Evolutionary conservation across 2,329 filamentous ascomycete species (phyloP), one percentile per base, ranked within the genome.

Genomic region (Cladosporium sphaerospermum): DNA sequence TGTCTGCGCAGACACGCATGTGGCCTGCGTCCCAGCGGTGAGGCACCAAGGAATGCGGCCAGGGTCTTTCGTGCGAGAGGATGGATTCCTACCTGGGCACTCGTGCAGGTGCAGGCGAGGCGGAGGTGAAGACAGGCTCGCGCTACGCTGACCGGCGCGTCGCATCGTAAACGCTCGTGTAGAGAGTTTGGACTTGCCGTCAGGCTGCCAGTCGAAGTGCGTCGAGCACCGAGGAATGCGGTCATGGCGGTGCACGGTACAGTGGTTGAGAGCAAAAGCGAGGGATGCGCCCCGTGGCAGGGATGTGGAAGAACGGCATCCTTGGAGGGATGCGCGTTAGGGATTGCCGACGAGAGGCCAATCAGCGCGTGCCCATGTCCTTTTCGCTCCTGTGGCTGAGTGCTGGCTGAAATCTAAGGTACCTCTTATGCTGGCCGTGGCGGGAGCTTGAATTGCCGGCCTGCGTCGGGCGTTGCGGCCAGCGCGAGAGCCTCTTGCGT

Each of bases 301-400:
- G 36, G 10, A 14, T 39, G 36, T 13, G 36, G 16, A 39, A 39
- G n/a, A 14, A 14, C n/a, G 34, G 23, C 37, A 34, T 23, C 47
- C 47, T 41, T 50, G 47, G 47, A 42, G 42, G 47, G 39, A 42
- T 42, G 33, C 11, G 10, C 16, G 39, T 50, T 50, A 41, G 39
- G 47, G 37, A 39, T 28, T 28, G 39, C 34, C 9, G 14, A 13
- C 31, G 11, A 28, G 14, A 23, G 31, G 39, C 47, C 47, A 50
- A 50, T 50, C 23, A 33, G 39, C 33, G 18, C 23, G n/a, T 16
- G 16, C 14, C 8, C 9, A 10, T 34, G 6, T 14, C 14, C 31
- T 19, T 34, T 18, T 28, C 36, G 28, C 36, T 6, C 19, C 45
- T 33, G 40, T 18, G 9, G 16, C 14, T 39, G 40, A 33, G 28